These are phyloP conservation scores for Oryza meridionalis DNA, from an alignment of 176 grass and related monocot species.

Conservation along the genomic window DNA sequence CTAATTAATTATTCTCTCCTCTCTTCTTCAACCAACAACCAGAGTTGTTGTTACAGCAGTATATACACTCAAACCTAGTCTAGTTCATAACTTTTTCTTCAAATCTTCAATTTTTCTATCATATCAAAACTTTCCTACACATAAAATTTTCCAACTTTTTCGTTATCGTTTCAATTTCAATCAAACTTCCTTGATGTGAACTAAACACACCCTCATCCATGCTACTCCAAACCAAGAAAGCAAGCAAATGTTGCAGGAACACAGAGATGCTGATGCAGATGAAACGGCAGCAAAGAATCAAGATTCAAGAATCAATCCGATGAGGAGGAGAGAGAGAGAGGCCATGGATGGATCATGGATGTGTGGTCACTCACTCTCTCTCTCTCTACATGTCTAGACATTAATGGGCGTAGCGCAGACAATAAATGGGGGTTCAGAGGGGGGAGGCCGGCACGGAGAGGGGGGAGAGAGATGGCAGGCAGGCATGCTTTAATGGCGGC, in stretches of 20 bases:
- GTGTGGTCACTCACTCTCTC: not conserved
- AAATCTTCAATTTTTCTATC: too few species aligned
- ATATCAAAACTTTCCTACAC: too few species aligned
- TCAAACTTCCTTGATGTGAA: too few species aligned
- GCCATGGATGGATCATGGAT: not conserved
- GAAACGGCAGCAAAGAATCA: not conserved
- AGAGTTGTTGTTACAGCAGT: too few species aligned
- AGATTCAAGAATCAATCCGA: not conserved
- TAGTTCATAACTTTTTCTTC: too few species aligned
- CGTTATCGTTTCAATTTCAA: too few species aligned
- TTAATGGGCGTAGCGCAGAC: slow-evolving; percentile 60
- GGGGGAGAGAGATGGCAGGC: slow-evolving; percentile 35
- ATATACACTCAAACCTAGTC: too few species aligned
- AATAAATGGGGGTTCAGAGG: slow-evolving; percentile 48
- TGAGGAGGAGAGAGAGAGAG: not conserved
- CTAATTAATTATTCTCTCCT: too few species aligned
- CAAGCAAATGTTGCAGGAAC: not conserved
- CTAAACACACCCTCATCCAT: too few species aligned
- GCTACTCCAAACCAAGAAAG: too few species aligned
- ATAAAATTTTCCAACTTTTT: too few species aligned
- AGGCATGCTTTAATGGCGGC: slow-evolving; percentile 56
- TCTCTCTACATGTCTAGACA: slow-evolving; percentile 37
- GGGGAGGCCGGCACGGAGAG: not conserved
- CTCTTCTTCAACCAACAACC: not conserved
- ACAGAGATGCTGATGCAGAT: slow-evolving; percentile 10